Conservation (phyloP, 2,329 filamentous ascomycete genomes). For the Didymosphaeria variabile region DNA sequence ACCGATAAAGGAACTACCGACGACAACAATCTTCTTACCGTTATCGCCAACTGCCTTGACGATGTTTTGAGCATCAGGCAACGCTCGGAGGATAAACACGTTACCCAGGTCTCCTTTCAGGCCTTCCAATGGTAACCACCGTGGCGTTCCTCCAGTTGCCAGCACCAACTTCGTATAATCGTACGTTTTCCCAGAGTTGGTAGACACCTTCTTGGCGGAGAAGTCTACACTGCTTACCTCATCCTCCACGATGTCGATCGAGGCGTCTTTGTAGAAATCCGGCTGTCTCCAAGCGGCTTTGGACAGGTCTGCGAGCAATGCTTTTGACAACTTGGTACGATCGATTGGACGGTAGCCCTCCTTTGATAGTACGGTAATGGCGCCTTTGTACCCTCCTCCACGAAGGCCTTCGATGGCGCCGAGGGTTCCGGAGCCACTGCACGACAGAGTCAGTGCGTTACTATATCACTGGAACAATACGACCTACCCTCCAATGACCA, state of each 20-base stretch:
- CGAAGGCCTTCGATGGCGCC: slow-evolving; percentile 85
- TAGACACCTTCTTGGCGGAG: slow-evolving; percentile 74
- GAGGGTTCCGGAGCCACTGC: slow-evolving; percentile 79
- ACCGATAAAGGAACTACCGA: slow-evolving; percentile 96
- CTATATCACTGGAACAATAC: background rate
- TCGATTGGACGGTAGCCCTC: slow-evolving; percentile 92
- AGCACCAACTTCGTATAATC: slow-evolving; percentile 89
- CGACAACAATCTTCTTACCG: slow-evolving; percentile 90
- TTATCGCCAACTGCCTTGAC: slow-evolving; percentile 78
- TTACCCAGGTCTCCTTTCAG: slow-evolving; percentile 84
- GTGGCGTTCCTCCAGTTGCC: slow-evolving; percentile 84
- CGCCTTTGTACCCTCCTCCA: slow-evolving; percentile 79
- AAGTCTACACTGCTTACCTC: slow-evolving; percentile 82
- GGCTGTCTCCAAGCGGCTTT: slow-evolving; percentile 81
- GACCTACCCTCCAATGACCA: slow-evolving; percentile 32
- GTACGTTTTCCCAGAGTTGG: slow-evolving; percentile 74
- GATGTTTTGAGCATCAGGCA: slow-evolving; percentile 82
- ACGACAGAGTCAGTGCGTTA: slow-evolving; percentile 17
- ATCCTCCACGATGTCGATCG: slow-evolving; percentile 65
- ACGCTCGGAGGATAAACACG: slow-evolving; percentile 82
- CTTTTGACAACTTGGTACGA: slow-evolving; percentile 94
- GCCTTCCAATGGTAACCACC: slow-evolving; percentile 78
- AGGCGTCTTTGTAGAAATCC: slow-evolving; percentile 76
- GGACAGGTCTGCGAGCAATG: slow-evolving; percentile 79
- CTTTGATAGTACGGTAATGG: slow-evolving; percentile 82